phyloP scores from a whole-genome alignment of 2,329 filamentous ascomycete species.

The Talaromyces piceae region DNA sequence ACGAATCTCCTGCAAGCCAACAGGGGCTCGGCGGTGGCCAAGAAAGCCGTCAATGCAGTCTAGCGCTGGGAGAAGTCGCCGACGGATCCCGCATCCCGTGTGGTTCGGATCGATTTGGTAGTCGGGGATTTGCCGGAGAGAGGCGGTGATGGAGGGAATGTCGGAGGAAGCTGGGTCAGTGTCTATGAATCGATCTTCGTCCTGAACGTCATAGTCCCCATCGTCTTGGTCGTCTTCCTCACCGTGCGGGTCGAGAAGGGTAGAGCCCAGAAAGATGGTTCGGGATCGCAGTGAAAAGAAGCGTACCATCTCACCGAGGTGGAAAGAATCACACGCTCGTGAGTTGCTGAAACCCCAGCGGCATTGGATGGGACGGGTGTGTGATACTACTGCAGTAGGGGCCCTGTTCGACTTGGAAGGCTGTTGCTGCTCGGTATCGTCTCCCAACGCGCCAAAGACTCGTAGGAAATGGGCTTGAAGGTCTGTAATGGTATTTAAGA shows the following conservation, averaged over 20 bases:
- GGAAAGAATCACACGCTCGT: conserved; percentile 37
- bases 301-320: conserved; percentile 38
- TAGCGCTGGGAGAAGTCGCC: conserved; percentile 32
- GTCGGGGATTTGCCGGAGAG: conserved; percentile 34
- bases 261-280: conserved; percentile 36
- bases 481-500: conserved; percentile 37
- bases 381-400: conserved; percentile 11
- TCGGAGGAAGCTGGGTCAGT: conserved; percentile 2
- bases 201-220: conserved; percentile 9
- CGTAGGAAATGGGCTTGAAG: conserved; percentile 36
- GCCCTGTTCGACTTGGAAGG: conserved; percentile 8
- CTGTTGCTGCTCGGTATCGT: conserved; percentile 8
- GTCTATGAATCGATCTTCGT: conserved; percentile 2
- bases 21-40: conserved; percentile 23
- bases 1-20: conserved; percentile 19
- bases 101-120: conserved; percentile 38
- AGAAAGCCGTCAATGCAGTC: conserved; percentile 33
- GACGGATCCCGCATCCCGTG: conserved; percentile 34
- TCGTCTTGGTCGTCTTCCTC: conserved; percentile 9
- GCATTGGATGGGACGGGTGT: conserved; percentile 30
- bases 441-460: conserved; percentile 32
- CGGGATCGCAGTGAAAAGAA: conserved; percentile 36
- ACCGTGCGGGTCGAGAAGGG: conserved; percentile 25
- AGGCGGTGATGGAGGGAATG: conserved; percentile 27
- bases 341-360: conserved; percentile 35